Evolutionary conservation across 345 rosid species (phyloP).

Genomic region (Bruguiera gymnorhiza): DNA sequence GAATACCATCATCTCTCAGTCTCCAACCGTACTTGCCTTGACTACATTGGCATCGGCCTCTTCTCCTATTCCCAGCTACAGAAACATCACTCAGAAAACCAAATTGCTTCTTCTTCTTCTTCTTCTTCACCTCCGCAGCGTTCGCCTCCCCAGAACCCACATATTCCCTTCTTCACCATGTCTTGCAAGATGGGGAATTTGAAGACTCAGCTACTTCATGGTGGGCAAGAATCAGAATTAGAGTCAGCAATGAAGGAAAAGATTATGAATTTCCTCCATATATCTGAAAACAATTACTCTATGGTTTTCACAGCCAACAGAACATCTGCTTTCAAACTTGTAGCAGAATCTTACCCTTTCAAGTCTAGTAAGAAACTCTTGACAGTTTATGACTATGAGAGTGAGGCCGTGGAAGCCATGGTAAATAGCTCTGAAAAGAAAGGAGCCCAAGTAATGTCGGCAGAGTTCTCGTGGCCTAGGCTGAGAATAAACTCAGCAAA

Average conservation of each 20-base stretch:
- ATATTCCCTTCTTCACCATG: conserved; percentile 75
- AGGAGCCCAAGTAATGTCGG: conserved; percentile 69
- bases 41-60: conserved; percentile 85
- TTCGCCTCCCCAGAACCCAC: conserved; percentile 29
- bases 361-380: conserved; percentile 55
- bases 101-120: conserved; percentile 36
- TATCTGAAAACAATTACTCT: conserved; percentile 69
- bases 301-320: conserved; percentile 90
- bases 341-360: conserved; percentile 86
- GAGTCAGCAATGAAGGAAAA: conserved; percentile 69
- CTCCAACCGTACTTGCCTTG: conserved; percentile 73
- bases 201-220: conserved; percentile 74
- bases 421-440: conserved; percentile 56
- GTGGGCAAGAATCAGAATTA: conserved; percentile 59
- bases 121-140: conserved; percentile 19
- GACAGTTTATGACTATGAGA: conserved; percentile 82
- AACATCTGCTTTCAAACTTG: conserved; percentile 89
- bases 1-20: conserved; percentile 67
- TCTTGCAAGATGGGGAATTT: conserved; percentile 74
- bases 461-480: conserved; percentile 91
- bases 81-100: conserved; percentile 39
- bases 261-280: conserved; percentile 69
- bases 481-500: conserved; percentile 64
- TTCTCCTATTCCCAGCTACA: conserved; percentile 73
- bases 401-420: conserved; percentile 81